Percentiles rank a stretch among this genome's conserved stretches.
These are phyloP conservation scores for Prosopis cineraria DNA, from an alignment of 306 rosid species.

Conservation along the genomic window DNA sequence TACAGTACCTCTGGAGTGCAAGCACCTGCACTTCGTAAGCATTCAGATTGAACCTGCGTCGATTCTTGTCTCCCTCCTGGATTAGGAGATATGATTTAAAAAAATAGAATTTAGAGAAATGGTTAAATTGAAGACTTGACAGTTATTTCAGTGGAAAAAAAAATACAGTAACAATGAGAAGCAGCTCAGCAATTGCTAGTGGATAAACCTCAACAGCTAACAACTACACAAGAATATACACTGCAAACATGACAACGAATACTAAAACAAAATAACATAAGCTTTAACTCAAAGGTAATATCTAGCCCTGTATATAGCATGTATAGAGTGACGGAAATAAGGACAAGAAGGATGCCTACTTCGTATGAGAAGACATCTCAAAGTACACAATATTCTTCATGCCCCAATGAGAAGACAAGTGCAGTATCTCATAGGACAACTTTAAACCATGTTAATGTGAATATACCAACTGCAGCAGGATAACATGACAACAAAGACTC, in stretches of 20 bases:
- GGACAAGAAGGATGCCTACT: background rate
- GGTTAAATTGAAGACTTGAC: conserved; percentile 19
- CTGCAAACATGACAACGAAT: conserved; percentile 20
- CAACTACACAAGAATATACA: conserved; percentile 9
- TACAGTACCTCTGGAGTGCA: conserved; percentile 88
- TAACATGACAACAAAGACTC: background rate
- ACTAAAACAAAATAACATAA: background rate
- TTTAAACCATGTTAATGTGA: background rate
- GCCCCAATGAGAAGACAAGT: background rate
- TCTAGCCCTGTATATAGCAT: background rate
- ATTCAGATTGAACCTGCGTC: conserved; percentile 61
- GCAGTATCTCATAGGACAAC: background rate
- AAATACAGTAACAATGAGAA: conserved; percentile 21
- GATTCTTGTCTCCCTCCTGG: conserved; percentile 79
- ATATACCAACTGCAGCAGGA: background rate
- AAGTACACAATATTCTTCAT: background rate
- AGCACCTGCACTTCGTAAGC: conserved; percentile 66
- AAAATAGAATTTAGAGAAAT: conserved; percentile 31
- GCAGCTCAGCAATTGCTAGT: background rate
- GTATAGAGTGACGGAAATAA: background rate
- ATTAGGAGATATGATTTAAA: conserved; percentile 33
- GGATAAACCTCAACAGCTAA: conserved; percentile 16
- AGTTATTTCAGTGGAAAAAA: conserved; percentile 27
- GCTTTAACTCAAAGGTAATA: background rate
- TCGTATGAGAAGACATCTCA: background rate